phyloP scores from a whole-genome alignment of 2,329 filamentous ascomycete species.

The Stagonosporopsis rhizophila region DNA sequence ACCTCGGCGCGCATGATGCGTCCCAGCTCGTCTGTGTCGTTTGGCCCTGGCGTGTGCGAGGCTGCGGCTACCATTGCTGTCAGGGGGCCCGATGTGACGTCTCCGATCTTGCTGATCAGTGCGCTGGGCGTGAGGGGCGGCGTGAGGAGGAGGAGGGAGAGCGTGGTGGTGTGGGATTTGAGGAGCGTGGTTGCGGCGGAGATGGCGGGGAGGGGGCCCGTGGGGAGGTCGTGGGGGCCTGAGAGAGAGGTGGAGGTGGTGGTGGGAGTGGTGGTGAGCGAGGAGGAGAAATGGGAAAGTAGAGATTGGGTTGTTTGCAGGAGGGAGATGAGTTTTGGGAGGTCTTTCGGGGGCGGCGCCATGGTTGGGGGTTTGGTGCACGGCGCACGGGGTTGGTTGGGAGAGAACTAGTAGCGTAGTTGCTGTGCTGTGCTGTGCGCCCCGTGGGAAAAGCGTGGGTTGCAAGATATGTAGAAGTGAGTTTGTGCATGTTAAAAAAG shows the following conservation, averaged over 20 bases:
- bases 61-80: slow-evolving; percentile 72
- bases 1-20: slow-evolving; percentile 68
- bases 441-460: neutral
- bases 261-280: neutral
- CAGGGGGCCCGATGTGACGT: slow-evolving; percentile 75
- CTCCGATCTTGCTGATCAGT: slow-evolving; percentile 71
- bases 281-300: slow-evolving; percentile 41
- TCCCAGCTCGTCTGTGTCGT: slow-evolving; percentile 33
- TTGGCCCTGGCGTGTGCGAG: slow-evolving; percentile 22
- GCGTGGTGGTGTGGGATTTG: slow-evolving; percentile 83
- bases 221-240: slow-evolving; percentile 29
- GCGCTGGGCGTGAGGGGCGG: slow-evolving; percentile 85
- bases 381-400: neutral
- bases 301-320: slow-evolving; percentile 47
- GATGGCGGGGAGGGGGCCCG: slow-evolving; percentile 68
- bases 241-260: neutral
- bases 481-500: neutral
- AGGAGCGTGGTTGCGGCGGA: slow-evolving; percentile 76
- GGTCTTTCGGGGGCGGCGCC: slow-evolving; percentile 28
- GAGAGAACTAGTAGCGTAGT: no score
- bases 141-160: slow-evolving; percentile 86
- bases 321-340: slow-evolving; percentile 42
- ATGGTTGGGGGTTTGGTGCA: neutral
- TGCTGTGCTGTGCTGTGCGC: no score
- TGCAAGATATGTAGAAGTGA: neutral